These are phyloP conservation scores for Iberis pinnata DNA, from an alignment of 345 rosid genomes.

Conservation along the genomic window DNA sequence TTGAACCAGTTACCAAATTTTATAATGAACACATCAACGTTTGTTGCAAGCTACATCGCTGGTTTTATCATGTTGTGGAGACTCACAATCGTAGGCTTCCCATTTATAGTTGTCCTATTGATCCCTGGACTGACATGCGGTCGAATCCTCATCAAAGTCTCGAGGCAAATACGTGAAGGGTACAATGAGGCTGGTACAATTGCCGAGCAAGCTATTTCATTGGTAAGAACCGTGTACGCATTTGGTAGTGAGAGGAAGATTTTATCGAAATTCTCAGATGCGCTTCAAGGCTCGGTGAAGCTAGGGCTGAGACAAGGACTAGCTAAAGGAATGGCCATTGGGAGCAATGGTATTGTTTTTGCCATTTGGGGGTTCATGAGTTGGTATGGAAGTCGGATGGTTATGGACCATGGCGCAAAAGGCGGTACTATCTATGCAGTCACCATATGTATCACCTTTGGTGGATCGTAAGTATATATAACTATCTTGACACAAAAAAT, in stretches of 20 bases:
- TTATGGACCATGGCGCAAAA: slow-evolving; percentile 70
- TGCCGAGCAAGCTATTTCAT: slow-evolving; percentile 83
- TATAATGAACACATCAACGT: slow-evolving; percentile 65
- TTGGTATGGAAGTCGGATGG: slow-evolving; percentile 95
- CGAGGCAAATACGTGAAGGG: slow-evolving; percentile 78
- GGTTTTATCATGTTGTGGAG: slow-evolving; percentile 81
- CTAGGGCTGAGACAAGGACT: slow-evolving; percentile 84
- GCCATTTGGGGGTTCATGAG: slow-evolving; percentile 89
- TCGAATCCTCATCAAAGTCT: slow-evolving; percentile 64
- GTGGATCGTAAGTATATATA: slow-evolving; percentile 58
- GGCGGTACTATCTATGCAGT: slow-evolving; percentile 83
- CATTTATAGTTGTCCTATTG: slow-evolving; percentile 75
- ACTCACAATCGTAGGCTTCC: slow-evolving; percentile 70
- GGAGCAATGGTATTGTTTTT: slow-evolving; percentile 82
- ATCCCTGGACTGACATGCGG: slow-evolving; percentile 90
- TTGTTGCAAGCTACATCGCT: slow-evolving; percentile 73
- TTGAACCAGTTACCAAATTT: slow-evolving; percentile 65
- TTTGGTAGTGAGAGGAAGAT: slow-evolving; percentile 82
- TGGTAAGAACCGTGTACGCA: slow-evolving; percentile 72
- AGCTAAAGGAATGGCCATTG: slow-evolving; percentile 82
- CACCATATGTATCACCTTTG: slow-evolving; percentile 62
- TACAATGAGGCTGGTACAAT: slow-evolving; percentile 77
- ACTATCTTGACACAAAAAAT: neutral
- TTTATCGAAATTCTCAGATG: slow-evolving; percentile 60
- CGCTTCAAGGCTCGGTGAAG: slow-evolving; percentile 72